Evolutionary conservation across 2,329 filamentous ascomycete genomes (phyloP).

Genomic region (Fusarium secorum): DNA sequence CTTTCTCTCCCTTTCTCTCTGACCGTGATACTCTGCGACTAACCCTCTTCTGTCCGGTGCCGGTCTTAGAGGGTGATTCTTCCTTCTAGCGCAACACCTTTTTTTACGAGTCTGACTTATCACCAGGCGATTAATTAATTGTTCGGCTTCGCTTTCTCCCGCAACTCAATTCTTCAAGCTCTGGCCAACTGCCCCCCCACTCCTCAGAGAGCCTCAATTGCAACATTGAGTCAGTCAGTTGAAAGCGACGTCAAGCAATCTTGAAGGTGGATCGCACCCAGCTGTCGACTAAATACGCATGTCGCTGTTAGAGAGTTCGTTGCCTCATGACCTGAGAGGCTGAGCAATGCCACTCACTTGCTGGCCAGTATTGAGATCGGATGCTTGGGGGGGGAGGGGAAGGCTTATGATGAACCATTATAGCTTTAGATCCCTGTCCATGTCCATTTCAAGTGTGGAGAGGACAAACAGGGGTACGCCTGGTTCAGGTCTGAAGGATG

Average conservation of each 20-base stretch:
- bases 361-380: neutral
- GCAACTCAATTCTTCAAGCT: slow-evolving; percentile 7
- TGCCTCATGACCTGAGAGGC: slow-evolving; percentile 1
- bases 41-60: slow-evolving; percentile 23
- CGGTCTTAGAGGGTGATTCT: slow-evolving; percentile 16
- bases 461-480: slow-evolving; percentile 18
- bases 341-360: neutral
- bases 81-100: slow-evolving; percentile 16
- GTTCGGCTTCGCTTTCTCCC: slow-evolving; percentile 25
- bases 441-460: slow-evolving; percentile 19
- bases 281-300: neutral
- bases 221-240: neutral
- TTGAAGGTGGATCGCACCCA: neutral
- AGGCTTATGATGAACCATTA: neutral
- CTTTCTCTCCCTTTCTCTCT: neutral
- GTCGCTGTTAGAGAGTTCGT: neutral
- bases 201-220: slow-evolving; percentile 1
- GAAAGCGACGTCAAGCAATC: neutral
- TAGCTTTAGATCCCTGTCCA: slow-evolving; percentile 2
- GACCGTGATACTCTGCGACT: slow-evolving; percentile 9
- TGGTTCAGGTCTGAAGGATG: neutral
- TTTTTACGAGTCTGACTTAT: slow-evolving; percentile 2
- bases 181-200: slow-evolving; percentile 4
- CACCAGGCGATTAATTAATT: neutral
- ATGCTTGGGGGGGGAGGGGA: neutral